These are phyloP conservation scores for Dactylis glomerata DNA, from an alignment of 176 grass and related monocot species.

Conservation along the genomic window DNA sequence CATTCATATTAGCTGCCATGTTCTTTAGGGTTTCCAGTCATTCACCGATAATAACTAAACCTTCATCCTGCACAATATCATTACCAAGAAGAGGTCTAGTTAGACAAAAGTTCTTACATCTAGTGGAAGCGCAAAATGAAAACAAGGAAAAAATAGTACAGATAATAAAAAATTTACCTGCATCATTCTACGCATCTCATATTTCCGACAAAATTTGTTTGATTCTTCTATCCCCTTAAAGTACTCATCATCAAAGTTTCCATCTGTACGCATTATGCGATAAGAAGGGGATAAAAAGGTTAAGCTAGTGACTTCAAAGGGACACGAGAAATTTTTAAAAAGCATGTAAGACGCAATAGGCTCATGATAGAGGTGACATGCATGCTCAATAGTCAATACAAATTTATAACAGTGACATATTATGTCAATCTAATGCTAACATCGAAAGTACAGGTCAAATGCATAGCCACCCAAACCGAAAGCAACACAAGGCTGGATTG, in stretches of 20 bases:
- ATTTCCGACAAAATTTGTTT: constrained; percentile 67
- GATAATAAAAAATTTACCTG: constrained; percentile 43
- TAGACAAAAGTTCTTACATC: not conserved
- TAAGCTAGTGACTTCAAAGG: not conserved
- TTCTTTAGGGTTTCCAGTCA: constrained; percentile 84
- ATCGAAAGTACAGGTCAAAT: not conserved
- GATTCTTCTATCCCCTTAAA: constrained; percentile 89
- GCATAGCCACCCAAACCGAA: not conserved
- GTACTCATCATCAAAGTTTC: constrained; percentile 75
- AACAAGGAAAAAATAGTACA: not conserved
- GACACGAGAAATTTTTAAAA: no score
- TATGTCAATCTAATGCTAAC: not conserved
- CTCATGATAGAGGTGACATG: no score
- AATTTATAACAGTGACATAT: not conserved
- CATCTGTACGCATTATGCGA: constrained; percentile 50
- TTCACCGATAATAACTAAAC: constrained; percentile 83
- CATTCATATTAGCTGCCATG: constrained; percentile 96
- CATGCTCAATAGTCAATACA: not conserved
- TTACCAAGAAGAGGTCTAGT: not conserved
- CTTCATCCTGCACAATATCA: constrained; percentile 74
- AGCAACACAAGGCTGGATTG: not conserved
- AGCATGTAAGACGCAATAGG: no score
- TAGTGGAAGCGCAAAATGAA: not conserved
- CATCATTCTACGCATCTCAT: constrained; percentile 92
- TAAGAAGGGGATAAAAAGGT: not conserved